phyloP scores from a whole-genome alignment of 176 grass and related monocot genomes.

The Puccinellia tenuiflora region DNA sequence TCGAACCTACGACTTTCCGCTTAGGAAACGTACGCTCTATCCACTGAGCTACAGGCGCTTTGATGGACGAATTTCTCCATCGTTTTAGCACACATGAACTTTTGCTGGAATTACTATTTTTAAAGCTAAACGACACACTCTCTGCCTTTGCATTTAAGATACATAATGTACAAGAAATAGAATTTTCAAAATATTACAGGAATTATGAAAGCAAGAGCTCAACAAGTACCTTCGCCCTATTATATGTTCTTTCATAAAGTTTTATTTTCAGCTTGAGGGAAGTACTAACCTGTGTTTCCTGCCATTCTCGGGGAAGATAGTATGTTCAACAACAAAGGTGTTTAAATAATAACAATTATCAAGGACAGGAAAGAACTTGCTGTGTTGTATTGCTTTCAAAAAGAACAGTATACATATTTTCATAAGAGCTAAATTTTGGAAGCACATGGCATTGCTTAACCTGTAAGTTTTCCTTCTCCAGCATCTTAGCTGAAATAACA shows the following conservation, averaged over 20 bases:
- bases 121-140: not conserved
- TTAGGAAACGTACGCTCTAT: conserved; percentile 98
- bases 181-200: not conserved
- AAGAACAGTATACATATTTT: not conserved
- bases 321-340: not conserved
- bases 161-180: not conserved
- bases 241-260: not conserved
- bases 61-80: rapidly evolving
- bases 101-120: not conserved
- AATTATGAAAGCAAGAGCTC: not conserved
- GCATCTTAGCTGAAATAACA: not conserved
- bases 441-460: conserved; percentile 18
- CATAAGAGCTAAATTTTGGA: not conserved
- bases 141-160: not conserved
- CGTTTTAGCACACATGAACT: no score
- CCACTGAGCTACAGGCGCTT: conserved; percentile 97
- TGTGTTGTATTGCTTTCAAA: not conserved
- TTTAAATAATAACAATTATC: not conserved
- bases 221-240: not conserved
- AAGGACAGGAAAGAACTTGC: not conserved
- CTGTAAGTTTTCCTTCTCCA: not conserved
- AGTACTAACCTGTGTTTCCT: not conserved
- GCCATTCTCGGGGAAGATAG: not conserved
- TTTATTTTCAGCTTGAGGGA: not conserved
- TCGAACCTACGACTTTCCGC: conserved; percentile 64